phyloP scores from a whole-genome alignment of 1,139 yeast species.

The Geotrichum reessii region DNA sequence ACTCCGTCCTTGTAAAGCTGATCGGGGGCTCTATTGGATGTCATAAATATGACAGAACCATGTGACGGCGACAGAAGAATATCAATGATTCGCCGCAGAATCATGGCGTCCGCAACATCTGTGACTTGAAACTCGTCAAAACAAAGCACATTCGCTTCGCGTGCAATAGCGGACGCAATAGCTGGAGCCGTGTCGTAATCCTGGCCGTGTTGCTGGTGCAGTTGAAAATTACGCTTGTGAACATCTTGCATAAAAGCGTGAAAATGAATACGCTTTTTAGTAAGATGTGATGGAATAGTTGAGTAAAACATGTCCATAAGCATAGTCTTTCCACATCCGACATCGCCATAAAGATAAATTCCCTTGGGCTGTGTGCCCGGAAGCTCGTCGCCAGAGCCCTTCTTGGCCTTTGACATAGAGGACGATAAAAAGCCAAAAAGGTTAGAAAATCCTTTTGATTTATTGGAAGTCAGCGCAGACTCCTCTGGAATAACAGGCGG shows the following conservation, averaged over 20 bases:
- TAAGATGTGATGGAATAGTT: constrained; percentile 69
- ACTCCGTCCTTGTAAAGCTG: constrained; percentile 90
- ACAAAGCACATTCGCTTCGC: constrained; percentile 70
- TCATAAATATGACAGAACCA: constrained; percentile 85
- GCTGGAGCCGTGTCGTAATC: constrained; percentile 81
- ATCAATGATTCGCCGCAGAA: constrained; percentile 65
- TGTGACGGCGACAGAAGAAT: constrained; percentile 57
- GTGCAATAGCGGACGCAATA: constrained; percentile 78
- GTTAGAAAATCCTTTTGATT: constrained; percentile 1
- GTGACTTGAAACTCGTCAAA: constrained; percentile 91
- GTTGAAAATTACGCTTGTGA: constrained; percentile 78
- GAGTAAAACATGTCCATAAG: constrained; percentile 89
- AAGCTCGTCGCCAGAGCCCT: constrained; percentile 7
- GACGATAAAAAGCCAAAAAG: constrained; percentile 13
- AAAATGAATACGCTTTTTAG: constrained; percentile 80
- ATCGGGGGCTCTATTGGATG: constrained; percentile 92
- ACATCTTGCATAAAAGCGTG: constrained; percentile 95
- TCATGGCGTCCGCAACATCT: constrained; percentile 98
- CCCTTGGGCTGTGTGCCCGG: constrained; percentile 54
- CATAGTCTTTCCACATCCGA: constrained; percentile 98
- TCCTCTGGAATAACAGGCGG: constrained; percentile 23
- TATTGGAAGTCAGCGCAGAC: neutral
- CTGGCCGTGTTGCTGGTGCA: constrained; percentile 54
- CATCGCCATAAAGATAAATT: constrained; percentile 90
- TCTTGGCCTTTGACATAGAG: neutral